These are phyloP conservation scores for Capsella bursapastoris DNA, from an alignment of 345 rosid genomes.

Conservation along the genomic window DNA sequence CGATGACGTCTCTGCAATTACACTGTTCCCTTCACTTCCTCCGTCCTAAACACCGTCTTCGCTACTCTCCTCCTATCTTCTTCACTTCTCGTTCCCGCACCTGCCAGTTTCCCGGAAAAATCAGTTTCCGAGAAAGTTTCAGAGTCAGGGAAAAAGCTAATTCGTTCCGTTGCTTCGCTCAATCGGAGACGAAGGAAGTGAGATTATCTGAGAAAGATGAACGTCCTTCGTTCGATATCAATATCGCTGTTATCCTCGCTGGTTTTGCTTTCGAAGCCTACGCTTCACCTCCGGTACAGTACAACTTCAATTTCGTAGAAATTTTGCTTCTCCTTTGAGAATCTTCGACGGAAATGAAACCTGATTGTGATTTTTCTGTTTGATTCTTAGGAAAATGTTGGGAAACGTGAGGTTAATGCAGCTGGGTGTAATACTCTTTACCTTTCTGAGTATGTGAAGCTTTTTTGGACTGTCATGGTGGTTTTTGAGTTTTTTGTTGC, in stretches of 20 bases:
- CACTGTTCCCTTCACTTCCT: constrained; percentile 33
- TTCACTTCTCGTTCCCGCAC: constrained; percentile 46
- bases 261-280: constrained; percentile 97
- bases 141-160: constrained; percentile 28
- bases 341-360: neutral
- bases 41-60: constrained; percentile 36
- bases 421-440: constrained; percentile 78
- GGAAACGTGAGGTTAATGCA: constrained; percentile 79
- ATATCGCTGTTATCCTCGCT: constrained; percentile 91
- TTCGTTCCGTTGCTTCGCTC: constrained; percentile 47
- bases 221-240: constrained; percentile 81
- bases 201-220: constrained; percentile 31
- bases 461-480: neutral
- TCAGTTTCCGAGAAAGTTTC: constrained; percentile 22
- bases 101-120: constrained; percentile 38
- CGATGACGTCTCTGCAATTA: constrained; percentile 45
- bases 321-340: neutral
- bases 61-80: constrained; percentile 20
- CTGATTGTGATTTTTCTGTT: neutral
- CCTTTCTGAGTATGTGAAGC: constrained; percentile 75
- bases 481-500: neutral
- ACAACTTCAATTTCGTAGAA: neutral
- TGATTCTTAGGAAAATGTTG: constrained; percentile 61
- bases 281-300: constrained; percentile 66
- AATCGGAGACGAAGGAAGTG: constrained; percentile 45